Percentiles rank a stretch among this genome's conserved stretches.
phyloP scores from a whole-genome alignment of 129 eudicot genomes.

The Tagetes patula region DNA sequence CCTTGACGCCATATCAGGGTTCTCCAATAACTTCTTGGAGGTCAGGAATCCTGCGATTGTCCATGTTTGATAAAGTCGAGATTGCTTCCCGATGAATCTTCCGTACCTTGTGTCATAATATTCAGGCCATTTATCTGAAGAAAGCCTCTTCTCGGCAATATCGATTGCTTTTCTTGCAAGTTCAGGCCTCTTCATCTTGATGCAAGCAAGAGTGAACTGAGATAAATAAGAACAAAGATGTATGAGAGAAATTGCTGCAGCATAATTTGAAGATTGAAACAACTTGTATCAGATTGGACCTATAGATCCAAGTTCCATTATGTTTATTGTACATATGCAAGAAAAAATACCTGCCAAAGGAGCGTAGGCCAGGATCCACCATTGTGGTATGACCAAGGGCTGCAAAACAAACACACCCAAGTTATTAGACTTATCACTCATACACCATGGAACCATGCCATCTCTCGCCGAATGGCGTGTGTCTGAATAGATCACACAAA shows the following conservation, averaged over 20 bases:
- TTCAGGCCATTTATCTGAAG: constrained; percentile 77
- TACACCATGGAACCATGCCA: neutral
- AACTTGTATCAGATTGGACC: neutral
- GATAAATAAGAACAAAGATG: constrained; percentile 4
- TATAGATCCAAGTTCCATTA: constrained; percentile 5
- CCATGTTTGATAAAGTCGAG: constrained; percentile 85
- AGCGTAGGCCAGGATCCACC: constrained; percentile 99
- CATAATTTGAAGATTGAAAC: neutral
- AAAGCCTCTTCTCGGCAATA: constrained; percentile 72
- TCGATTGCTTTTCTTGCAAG: constrained; percentile 70
- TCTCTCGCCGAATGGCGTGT: neutral
- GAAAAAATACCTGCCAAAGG: constrained; percentile 74
- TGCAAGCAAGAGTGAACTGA: constrained; percentile 92
- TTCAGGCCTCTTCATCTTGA: constrained; percentile 83
- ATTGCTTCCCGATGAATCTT: constrained; percentile 81
- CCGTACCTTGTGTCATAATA: constrained; percentile 84
- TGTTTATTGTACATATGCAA: neutral
- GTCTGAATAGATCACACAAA: neutral
- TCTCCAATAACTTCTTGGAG: constrained; percentile 71
- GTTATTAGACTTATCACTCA: neutral
- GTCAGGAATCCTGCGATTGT: constrained; percentile 82
- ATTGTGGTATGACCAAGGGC: constrained; percentile 97
- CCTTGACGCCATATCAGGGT: constrained; percentile 65
- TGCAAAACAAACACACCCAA: constrained; percentile 25
- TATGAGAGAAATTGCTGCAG: neutral